These are phyloP conservation scores for Arthrobotrys musiformis DNA, from an alignment of 2,329 filamentous ascomycete genomes.

Conservation along the genomic window DNA sequence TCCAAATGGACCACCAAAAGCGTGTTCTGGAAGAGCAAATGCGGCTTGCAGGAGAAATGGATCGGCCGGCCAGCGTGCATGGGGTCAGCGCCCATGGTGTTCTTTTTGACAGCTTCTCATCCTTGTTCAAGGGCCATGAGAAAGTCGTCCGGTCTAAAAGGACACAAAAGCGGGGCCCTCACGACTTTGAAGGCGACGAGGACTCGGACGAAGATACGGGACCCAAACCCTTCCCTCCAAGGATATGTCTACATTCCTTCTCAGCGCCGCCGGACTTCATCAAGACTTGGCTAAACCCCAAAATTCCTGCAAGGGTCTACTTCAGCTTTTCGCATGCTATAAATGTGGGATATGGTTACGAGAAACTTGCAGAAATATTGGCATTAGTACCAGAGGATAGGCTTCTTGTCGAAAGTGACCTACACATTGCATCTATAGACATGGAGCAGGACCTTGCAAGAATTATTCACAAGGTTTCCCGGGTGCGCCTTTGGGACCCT, in stretches of 20 bases:
- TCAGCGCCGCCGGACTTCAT: slow-evolving; percentile 80
- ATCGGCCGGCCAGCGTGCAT: slow-evolving; percentile 75
- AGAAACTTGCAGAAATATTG: slow-evolving; percentile 70
- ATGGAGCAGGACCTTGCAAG: slow-evolving; percentile 84
- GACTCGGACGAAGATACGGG: slow-evolving; percentile 61
- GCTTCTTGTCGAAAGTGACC: slow-evolving; percentile 87
- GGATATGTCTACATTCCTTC: slow-evolving; percentile 94
- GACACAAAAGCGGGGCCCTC: slow-evolving; percentile 65
- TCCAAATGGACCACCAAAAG: slow-evolving; percentile 76
- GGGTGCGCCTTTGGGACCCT: slow-evolving; percentile 79
- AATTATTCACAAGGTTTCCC: slow-evolving; percentile 79
- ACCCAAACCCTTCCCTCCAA: slow-evolving; percentile 76
- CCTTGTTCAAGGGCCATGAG: slow-evolving; percentile 78
- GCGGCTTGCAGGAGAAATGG: slow-evolving; percentile 74
- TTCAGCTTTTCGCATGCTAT: slow-evolving; percentile 89
- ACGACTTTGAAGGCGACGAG: slow-evolving; percentile 52
- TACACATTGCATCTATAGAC: slow-evolving; percentile 80
- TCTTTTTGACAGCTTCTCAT: slow-evolving; percentile 73
- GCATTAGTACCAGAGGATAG: slow-evolving; percentile 78
- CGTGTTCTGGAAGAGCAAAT: slow-evolving; percentile 75
- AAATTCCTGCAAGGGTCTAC: slow-evolving; percentile 77
- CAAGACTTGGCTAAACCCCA: slow-evolving; percentile 78
- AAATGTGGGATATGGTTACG: slow-evolving; percentile 70
- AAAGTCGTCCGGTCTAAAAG: slow-evolving; percentile 70
- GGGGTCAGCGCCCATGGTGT: slow-evolving; percentile 81